Conservation (phyloP, 305 asterid species). For the Withania somnifera region DNA sequence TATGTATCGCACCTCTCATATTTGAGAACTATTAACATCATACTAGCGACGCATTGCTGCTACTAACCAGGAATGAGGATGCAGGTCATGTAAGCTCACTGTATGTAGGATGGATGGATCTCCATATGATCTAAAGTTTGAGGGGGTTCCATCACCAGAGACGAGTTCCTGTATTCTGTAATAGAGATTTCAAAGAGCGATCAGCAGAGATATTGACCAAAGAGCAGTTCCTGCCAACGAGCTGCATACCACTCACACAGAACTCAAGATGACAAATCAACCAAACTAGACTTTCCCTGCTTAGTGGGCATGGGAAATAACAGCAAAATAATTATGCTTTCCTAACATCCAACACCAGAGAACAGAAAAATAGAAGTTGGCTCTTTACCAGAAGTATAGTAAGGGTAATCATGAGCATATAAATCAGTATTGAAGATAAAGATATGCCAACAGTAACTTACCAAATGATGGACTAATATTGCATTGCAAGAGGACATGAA, state of each 20-base stretch:
- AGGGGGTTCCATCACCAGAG: slow-evolving; percentile 10
- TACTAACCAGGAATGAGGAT: slow-evolving; percentile 20
- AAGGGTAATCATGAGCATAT: not conserved
- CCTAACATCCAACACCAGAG: not conserved
- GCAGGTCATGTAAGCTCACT: slow-evolving; percentile 12
- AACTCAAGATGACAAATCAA: not conserved
- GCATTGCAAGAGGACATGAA: not conserved
- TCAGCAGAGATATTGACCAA: not conserved
- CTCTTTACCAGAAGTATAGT: not conserved
- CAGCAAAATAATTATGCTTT: not conserved
- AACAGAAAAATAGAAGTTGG: not conserved
- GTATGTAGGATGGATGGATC: slow-evolving; percentile 16
- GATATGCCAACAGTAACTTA: not conserved
- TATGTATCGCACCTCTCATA: not conserved
- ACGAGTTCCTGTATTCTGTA: slow-evolving; percentile 16
- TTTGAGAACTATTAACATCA: not conserved
- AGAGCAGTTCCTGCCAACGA: not conserved
- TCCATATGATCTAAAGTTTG: slow-evolving; percentile 12
- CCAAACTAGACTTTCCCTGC: not conserved
- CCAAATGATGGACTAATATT: not conserved
- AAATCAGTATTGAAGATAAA: not conserved
- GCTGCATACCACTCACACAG: not conserved
- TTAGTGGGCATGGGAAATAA: not conserved
- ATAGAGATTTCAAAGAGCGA: not conserved
- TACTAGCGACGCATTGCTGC: not conserved